Evolutionary conservation across 2,329 filamentous ascomycete species (phyloP).

Genomic region (Penicillium hordei): DNA sequence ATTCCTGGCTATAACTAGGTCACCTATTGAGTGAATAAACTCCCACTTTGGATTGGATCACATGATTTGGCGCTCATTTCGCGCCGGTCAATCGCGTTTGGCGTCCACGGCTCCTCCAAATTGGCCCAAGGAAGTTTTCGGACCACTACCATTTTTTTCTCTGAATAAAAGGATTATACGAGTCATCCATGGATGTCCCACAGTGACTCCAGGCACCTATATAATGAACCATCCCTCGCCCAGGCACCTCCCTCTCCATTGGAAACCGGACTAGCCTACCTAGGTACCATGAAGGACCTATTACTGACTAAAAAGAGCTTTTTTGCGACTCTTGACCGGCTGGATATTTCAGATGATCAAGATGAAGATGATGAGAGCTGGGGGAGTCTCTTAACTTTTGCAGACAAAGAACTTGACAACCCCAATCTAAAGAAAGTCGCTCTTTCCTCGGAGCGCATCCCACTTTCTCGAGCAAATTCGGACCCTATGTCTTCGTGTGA

Average conservation of each 20-base stretch:
- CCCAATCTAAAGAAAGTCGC: not conserved
- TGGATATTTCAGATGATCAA: conserved; percentile 32
- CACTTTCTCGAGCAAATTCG: conserved; percentile 12
- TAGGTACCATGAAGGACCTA: conserved; percentile 18
- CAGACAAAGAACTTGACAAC: not conserved
- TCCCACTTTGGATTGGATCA: conserved; percentile 11
- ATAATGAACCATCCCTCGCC: conserved; percentile 19
- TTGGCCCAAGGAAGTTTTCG: conserved; percentile 12
- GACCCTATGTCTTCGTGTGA: conserved; percentile 9
- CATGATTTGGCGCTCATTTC: conserved; percentile 39
- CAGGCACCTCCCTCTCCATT: conserved; percentile 1
- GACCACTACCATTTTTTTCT: not conserved
- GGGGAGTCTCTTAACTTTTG: not conserved
- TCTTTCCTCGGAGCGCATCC: not conserved
- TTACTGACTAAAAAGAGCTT: conserved; percentile 34
- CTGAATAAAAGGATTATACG: not conserved
- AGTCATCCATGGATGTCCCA: not conserved
- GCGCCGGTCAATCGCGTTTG: conserved; percentile 23
- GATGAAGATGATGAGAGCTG: conserved; percentile 27
- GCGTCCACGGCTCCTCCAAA: conserved; percentile 15
- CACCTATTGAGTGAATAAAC: not conserved
- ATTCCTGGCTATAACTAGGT: not conserved
- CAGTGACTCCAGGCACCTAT: not conserved
- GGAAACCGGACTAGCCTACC: conserved; percentile 16
- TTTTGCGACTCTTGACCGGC: conserved; percentile 37